Conservation (phyloP, 371 early-diverging fungal genomes). For the Mucor circinelloides region DNA sequence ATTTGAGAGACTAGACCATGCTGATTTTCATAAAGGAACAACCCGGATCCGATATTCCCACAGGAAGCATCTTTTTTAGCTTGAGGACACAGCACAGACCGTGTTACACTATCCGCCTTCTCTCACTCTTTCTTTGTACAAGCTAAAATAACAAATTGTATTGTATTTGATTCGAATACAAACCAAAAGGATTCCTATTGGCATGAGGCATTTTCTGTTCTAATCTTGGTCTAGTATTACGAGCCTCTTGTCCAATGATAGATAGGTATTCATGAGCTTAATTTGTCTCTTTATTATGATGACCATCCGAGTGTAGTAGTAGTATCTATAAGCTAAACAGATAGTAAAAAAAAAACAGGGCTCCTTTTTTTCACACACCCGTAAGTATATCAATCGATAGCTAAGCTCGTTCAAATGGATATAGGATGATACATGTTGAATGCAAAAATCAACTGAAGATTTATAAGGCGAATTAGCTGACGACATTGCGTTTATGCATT, state of each 20-base stretch:
- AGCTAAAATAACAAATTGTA: background rate
- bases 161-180: background rate
- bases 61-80: background rate
- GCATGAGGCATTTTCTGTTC: background rate
- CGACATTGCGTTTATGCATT: background rate
- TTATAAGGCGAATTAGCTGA: background rate
- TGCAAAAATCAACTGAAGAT: background rate
- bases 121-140: background rate
- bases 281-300: background rate
- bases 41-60: conserved; percentile 25
- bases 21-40: conserved; percentile 12
- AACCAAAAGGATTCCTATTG: background rate
- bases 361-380: background rate
- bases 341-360: background rate
- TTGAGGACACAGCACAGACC: conserved; percentile 24
- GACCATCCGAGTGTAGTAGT: background rate
- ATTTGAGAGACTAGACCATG: background rate
- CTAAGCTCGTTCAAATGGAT: background rate
- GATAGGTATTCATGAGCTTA: background rate
- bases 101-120: conserved; percentile 17
- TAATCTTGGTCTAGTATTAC: background rate
- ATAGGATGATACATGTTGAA: background rate
- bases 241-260: background rate
- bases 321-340: background rate
- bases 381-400: background rate